Evolutionary conservation across 2,329 filamentous ascomycete genomes (phyloP).

Genomic region (Amesomyces nigricolor): DNA sequence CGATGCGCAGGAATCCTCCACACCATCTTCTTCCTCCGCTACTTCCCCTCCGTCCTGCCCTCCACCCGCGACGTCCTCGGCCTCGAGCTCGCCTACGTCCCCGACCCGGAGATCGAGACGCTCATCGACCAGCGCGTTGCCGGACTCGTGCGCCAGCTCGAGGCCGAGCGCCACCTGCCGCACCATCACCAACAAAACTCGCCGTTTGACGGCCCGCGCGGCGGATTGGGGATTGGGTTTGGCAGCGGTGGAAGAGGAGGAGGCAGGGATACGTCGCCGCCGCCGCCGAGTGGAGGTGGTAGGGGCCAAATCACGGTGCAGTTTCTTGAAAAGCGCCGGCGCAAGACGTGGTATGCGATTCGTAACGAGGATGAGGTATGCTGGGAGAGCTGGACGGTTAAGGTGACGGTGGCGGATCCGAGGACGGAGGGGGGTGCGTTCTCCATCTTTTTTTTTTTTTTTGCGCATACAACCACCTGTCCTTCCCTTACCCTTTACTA

Average conservation of each 20-base stretch:
- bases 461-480: no score
- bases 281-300: slow-evolving; percentile 44
- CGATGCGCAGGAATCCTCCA: slow-evolving; percentile 69
- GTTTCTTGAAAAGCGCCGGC: slow-evolving; percentile 89
- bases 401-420: slow-evolving; percentile 87
- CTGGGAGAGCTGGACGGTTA: slow-evolving; percentile 94
- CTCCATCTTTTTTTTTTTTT: not conserved
- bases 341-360: slow-evolving; percentile 69
- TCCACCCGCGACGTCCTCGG: slow-evolving; percentile 84
- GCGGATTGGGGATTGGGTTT: not conserved
- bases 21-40: slow-evolving; percentile 98
- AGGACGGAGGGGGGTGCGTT: slow-evolving; percentile 76
- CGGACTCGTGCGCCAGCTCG: slow-evolving; percentile 71
- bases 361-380: slow-evolving; percentile 85
- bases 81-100: slow-evolving; percentile 80
- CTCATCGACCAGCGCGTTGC: slow-evolving; percentile 85
- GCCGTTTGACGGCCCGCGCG: slow-evolving; percentile 11
- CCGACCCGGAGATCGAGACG: slow-evolving; percentile 85
- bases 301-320: slow-evolving; percentile 78
- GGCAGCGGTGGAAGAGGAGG: not conserved
- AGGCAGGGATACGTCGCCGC: not conserved
- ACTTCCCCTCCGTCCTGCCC: slow-evolving; percentile 82
- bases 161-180: slow-evolving; percentile 45
- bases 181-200: slow-evolving; percentile 8
- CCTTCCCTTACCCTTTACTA: slow-evolving; percentile 1